Evolutionary conservation across 2,329 filamentous ascomycete species (phyloP).

Genomic region (Hirsutella thompsonii): DNA sequence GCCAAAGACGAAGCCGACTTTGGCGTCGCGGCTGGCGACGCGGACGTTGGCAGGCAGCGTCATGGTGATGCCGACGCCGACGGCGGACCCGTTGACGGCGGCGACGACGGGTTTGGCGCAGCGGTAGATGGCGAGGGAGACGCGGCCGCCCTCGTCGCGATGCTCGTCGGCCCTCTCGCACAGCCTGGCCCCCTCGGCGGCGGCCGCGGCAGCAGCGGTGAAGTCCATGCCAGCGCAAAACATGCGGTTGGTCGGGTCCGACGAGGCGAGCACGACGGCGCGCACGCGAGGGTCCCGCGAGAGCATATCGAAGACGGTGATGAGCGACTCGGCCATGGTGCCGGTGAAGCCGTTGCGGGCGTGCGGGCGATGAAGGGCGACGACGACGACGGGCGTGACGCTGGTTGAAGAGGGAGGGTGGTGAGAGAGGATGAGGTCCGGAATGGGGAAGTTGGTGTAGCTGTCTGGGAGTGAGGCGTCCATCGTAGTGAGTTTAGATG

Average conservation of each 20-base stretch:
- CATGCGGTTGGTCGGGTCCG: slow-evolving; percentile 31
- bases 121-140: slow-evolving; percentile 39
- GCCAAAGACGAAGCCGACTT: slow-evolving; percentile 63
- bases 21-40: slow-evolving; percentile 42
- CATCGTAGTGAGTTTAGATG: neutral
- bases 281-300: slow-evolving; percentile 41
- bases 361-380: slow-evolving; percentile 50
- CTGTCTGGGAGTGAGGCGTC: slow-evolving; percentile 12
- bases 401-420: slow-evolving; percentile 34
- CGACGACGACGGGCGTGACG: slow-evolving; percentile 47
- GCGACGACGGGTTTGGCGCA: slow-evolving; percentile 47
- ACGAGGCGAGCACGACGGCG: slow-evolving; percentile 39
- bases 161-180: slow-evolving; percentile 17
- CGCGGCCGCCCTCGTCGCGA: slow-evolving; percentile 38
- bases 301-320: slow-evolving; percentile 35
- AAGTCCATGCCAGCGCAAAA: slow-evolving; percentile 50
- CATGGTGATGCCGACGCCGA: slow-evolving; percentile 50
- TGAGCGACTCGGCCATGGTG: slow-evolving; percentile 49
- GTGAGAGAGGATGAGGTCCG: slow-evolving; percentile 33
- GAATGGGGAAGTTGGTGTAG: slow-evolving; percentile 29
- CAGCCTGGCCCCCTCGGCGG: no score
- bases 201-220: slow-evolving; percentile 16
- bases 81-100: slow-evolving; percentile 45
- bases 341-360: slow-evolving; percentile 59
- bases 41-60: slow-evolving; percentile 41